Evolutionary conservation across 2,329 filamentous ascomycete species (phyloP).

Genomic region (Shiraia bambusicola): DNA sequence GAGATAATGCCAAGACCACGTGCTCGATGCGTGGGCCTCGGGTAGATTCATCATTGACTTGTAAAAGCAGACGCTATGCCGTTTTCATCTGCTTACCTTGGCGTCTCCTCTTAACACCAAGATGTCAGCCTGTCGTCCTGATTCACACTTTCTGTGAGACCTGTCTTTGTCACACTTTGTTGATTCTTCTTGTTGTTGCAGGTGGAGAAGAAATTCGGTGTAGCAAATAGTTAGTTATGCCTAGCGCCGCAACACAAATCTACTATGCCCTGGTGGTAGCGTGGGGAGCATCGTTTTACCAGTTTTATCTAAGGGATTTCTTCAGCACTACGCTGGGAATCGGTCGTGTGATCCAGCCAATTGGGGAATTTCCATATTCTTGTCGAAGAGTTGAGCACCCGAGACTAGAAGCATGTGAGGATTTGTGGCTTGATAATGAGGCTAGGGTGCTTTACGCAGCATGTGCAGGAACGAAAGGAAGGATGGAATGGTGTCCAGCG

Average conservation of each 20-base stretch:
- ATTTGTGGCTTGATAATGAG: conserved; percentile 34
- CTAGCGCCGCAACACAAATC: conserved; percentile 9
- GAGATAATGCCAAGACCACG: conserved; percentile 1
- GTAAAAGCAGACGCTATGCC: background rate
- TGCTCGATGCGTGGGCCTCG: conserved; percentile 1
- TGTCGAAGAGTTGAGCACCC: conserved; percentile 28
- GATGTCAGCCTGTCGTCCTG: no score
- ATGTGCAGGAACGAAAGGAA: conserved; percentile 24
- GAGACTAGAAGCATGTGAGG: conserved; percentile 32
- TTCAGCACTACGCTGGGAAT: conserved; percentile 25
- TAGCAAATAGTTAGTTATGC: conserved; percentile 15
- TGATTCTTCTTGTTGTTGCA: background rate
- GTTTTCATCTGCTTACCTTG: background rate
- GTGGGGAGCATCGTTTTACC: conserved; percentile 29
- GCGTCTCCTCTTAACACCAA: background rate
- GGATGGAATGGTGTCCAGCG: conserved; percentile 31
- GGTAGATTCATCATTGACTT: background rate
- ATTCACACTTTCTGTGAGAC: no score
- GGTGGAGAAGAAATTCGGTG: background rate
- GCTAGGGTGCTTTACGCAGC: conserved; percentile 31
- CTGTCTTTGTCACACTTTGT: background rate
- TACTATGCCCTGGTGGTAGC: conserved; percentile 27
- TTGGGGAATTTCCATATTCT: conserved; percentile 32
- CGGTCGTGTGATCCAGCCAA: conserved; percentile 27
- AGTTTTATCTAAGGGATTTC: conserved; percentile 28